Base-by-base conservation (phyloP, 2,329 filamentous ascomycete species). In the Penicillium brevicompactum region DNA sequence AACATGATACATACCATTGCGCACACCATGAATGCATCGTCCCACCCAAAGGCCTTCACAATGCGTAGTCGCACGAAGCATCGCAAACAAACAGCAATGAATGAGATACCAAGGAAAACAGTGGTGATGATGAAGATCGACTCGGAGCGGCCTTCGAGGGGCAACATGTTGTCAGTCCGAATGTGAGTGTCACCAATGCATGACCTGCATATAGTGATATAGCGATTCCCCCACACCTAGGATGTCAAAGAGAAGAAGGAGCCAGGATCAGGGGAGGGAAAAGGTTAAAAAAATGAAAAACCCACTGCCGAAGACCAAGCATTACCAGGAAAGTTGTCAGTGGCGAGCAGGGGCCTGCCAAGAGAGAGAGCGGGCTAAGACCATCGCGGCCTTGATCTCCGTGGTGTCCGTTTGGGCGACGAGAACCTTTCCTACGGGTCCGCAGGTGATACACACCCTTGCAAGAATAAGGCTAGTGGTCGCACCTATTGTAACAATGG, bases 21-120 rank as follows among this genome's bases (percentile, higher is more conserved):
- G 51, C 67, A 63, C 11, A 74, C 65, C 70, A 74, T 74, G 18
- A 74, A 50, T 9, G 57, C 57, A 64, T 75, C 72, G 69, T 75
- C 72, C 66, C 70, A 71, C 18, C 72, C 72, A 59, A 75, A 74
- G 27, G 68, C 68, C 52, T 66, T 70, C 44, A 73, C 68, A 13
- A 75, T 44, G 34, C 54, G 64, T 31, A 73, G 34, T 13, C 72
- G 67, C 37, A 73, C 71, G 58, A 74, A 74, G 51, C 70, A 72
- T 70, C 71, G 67, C 43, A 74, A 56, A 43, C 66, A 66, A 9
- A 74, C 70, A 2, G 70, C 55, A 46, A 71, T 59, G 34, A 71
- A 69, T 1, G 71, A 72, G 30, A 74, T 55, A 3, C 64, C 60
- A 32, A 71, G 56, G 41, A 73, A 73, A 6, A 71, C 37, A 14